These are phyloP conservation scores for Trichoderma endophyticum DNA, from an alignment of 2,329 filamentous ascomycete species.

Conservation along the genomic window DNA sequence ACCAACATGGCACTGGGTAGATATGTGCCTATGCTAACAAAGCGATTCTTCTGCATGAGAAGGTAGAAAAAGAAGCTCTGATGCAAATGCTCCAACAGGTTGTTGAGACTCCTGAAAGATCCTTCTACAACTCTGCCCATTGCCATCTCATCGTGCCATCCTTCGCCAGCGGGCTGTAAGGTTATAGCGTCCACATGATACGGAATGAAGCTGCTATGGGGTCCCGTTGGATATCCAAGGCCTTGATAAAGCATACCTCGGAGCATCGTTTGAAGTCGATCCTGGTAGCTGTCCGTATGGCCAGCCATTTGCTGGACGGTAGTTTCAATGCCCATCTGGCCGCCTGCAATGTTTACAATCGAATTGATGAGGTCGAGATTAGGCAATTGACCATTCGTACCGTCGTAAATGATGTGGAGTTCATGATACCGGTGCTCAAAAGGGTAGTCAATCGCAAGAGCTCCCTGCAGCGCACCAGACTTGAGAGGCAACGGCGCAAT, in stretches of 20 bases:
- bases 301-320: conserved; percentile 87
- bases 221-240: conserved; percentile 81
- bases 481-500: conserved; percentile 82
- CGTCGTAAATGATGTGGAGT: conserved; percentile 90
- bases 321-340: conserved; percentile 86
- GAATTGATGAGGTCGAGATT: conserved; percentile 97
- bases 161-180: conserved; percentile 81
- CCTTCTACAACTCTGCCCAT: conserved; percentile 87
- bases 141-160: conserved; percentile 97
- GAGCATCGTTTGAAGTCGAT: conserved; percentile 82
- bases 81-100: conserved; percentile 91
- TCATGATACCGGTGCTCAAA: conserved; percentile 81
- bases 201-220: conserved; percentile 93
- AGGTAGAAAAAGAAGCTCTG: conserved; percentile 99
- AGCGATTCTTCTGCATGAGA: conserved; percentile 84
- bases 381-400: conserved; percentile 89
- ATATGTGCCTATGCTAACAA: conserved; percentile 97
- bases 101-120: conserved; percentile 90
- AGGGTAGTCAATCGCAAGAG: conserved; percentile 89
- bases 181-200: conserved; percentile 98
- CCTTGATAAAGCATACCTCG: conserved; percentile 91
- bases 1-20: conserved; percentile 96
- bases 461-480: conserved; percentile 88
- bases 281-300: conserved; percentile 72
- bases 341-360: conserved; percentile 78